Base-by-base conservation (phyloP, 306 rosid species). In the Cicer cuneatum region DNA sequence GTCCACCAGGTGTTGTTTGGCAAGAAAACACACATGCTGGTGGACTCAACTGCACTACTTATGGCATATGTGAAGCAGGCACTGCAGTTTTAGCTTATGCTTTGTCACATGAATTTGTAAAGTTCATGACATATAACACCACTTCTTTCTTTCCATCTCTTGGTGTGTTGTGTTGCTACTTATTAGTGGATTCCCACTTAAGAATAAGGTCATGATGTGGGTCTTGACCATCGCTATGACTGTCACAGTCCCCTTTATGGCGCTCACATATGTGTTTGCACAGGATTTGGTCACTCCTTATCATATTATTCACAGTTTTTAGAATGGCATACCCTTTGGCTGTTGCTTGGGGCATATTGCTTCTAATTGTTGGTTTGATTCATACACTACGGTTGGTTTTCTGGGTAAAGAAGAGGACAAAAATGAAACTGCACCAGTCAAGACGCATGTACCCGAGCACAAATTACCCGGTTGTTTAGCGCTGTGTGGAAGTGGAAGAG, bases 141-240 rank as follows among this genome's bases (percentile, higher is more conserved):
- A 7, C 18, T 8, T 72, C 86, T 13, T 78, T 85, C 46, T 59
- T 85, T 46, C 72, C 75, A 0, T 85, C 86, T 3, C 67, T 85
- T 2, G 63, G 29, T 7, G 29, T 7, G 77, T 81, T 10, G 71
- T 76, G 7, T 6, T 85, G 59, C 18, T 82, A 0, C 72, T 85
- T 7, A 41, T 78, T 1, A 75, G 82, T 13, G 83, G 80, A 1
- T 16, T 81, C 24, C 88, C 82, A 66, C 65, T 85, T 2, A 54
- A n/a, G 40, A 81, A 67, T 15, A 79, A 69, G 71, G 7, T 46
- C 10, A 21, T 49, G 29, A 75, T 75, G 62, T 53, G 75, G 82
- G 7, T 75, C 6, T 29, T 85, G 73, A 45, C 48, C 11, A 1
- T 75, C 8, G 64, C 63, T 2, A 51, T 82, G 84, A 65, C 52